Evolutionary conservation across 2,329 filamentous ascomycete species (phyloP), one percentile per base, ranked within the genome.

Genomic region (Penicillium nordicum): DNA sequence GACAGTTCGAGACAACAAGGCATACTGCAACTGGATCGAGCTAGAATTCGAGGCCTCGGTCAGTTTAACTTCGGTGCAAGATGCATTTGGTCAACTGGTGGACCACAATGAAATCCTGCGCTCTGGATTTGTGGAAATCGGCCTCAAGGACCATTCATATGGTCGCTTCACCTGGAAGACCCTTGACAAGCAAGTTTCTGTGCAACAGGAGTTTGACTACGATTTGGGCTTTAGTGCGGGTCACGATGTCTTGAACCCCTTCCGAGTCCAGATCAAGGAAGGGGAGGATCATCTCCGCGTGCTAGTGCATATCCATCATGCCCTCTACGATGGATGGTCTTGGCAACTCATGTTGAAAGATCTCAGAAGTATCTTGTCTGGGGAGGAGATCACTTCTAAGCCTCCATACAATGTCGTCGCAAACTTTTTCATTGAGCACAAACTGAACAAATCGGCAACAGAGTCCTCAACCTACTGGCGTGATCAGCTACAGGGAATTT

Each of bases 241-340:
- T 4, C 62, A 74, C 7, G 74, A 75, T 36, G 63, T 83, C 14
- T 74, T 89, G 2, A 76, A 77, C 30, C 90, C 91, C 0, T 76
- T 92, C 14, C 74, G 71, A 16, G 73, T 91, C n/a, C 82, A 89
- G 57, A 73, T 92, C 1, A 63, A 63, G 12, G 47, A 61, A 50
- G 32, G 50, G 8, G 18, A 62, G 18, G 48, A 67, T 5, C 54
- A 60, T 46, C 53, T 68, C 3, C 65, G 68, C 32, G 57, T 72
- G 1, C 65, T 83, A 11, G 51, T 90, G 43, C 79, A 87, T 12
- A 77, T 95, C 0, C 92, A 96, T 68, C 92, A 97, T 72, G 86
- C 90, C 0, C 71, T 95, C 1, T 97, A 96, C 67, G 92, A 97
- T 71, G 92, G 92, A n/a, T 97, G 92, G 92, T 92, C 91, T 0